These are phyloP conservation scores for Quercus variabilis DNA, from an alignment of 306 rosid genomes.

Conservation along the genomic window DNA sequence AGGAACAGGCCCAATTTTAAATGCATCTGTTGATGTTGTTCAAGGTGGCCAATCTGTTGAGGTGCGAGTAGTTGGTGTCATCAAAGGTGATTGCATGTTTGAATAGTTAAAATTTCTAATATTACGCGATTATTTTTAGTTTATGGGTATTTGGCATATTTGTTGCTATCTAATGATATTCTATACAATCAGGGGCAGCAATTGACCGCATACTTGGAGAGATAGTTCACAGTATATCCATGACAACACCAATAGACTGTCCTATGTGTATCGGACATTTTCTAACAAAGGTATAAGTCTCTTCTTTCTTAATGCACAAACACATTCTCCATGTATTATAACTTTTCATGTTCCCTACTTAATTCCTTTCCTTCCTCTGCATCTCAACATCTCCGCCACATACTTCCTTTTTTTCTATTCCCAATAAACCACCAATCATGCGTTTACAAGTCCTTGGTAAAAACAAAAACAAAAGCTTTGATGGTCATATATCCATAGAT, in stretches of 20 bases:
- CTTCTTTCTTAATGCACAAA: too few relatives aligned
- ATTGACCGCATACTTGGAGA: constrained; percentile 95
- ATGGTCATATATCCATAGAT: too few relatives aligned
- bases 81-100: constrained; percentile 57
- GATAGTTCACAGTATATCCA: constrained; percentile 88
- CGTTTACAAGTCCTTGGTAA: too few relatives aligned
- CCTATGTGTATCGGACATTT: constrained; percentile 81
- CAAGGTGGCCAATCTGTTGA: constrained; percentile 96
- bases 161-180: not conserved
- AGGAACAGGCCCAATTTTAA: constrained; percentile 93
- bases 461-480: too few relatives aligned
- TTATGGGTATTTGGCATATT: not conserved
- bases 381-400: too few relatives aligned
- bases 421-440: too few relatives aligned
- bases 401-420: too few relatives aligned
- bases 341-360: too few relatives aligned
- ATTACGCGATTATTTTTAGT: constrained; percentile 9
- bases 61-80: constrained; percentile 91
- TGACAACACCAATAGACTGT: constrained; percentile 92
- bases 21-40: constrained; percentile 90
- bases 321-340: too few relatives aligned
- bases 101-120: constrained; percentile 1
- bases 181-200: constrained; percentile 76
- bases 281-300: constrained; percentile 70
- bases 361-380: too few relatives aligned